These are phyloP conservation scores for Allium fistulosum DNA, from an alignment of 106 monocot genomes.

Conservation along the genomic window DNA sequence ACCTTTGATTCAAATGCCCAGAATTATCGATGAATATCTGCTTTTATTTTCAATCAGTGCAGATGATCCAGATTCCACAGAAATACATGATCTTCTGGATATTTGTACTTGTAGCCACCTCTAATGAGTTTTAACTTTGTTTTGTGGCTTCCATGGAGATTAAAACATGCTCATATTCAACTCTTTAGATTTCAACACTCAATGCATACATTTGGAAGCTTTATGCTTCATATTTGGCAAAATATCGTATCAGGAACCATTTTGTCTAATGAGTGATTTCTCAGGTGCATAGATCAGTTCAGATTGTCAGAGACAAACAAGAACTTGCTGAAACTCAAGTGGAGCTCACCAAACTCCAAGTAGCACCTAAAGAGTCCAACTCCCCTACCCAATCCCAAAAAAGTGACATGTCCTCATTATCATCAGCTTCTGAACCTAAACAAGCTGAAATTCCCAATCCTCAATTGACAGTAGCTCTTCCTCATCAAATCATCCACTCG, in stretches of 20 bases:
- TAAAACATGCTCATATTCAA: no score
- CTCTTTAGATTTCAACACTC: not conserved
- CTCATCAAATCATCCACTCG: conserved; percentile 21
- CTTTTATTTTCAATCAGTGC: no score
- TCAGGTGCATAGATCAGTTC: conserved; percentile 86
- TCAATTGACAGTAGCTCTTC: conserved; percentile 62
- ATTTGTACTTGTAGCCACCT: no score
- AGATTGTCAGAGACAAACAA: conserved; percentile 88
- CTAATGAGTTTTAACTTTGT: no score
- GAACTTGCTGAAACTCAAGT: conserved; percentile 87
- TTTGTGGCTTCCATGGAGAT: no score
- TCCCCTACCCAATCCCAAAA: conserved; percentile 13
- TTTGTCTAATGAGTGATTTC: not conserved
- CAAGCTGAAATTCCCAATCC: conserved; percentile 35
- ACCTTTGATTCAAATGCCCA: no score
- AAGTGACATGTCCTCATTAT: conserved; percentile 21
- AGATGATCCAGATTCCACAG: no score
- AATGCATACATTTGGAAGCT: not conserved
- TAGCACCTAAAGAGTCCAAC: conserved; percentile 45
- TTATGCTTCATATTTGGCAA: not conserved
- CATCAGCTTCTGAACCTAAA: conserved; percentile 39
- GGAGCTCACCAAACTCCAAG: conserved; percentile 72
- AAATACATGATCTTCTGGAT: no score
- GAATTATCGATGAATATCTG: no score
- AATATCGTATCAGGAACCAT: not conserved